Base-by-base conservation (phyloP, 2,329 filamentous ascomycete species). In the Ophiostoma australiae region DNA sequence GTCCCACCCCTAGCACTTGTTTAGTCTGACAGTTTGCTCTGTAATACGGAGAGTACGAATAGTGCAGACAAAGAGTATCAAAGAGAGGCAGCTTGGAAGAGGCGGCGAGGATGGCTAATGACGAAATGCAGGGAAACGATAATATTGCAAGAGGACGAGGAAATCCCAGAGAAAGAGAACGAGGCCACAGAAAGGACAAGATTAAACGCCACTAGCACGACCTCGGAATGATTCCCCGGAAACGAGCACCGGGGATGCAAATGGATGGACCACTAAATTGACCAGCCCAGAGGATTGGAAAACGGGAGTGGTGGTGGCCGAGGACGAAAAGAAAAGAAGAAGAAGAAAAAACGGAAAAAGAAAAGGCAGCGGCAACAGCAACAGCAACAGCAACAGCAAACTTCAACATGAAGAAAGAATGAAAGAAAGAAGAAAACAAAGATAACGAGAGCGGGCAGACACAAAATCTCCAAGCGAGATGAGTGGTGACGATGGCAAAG, bases 191-290 rank as follows among this genome's bases (percentile, higher is more conserved):
- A 37, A 20, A 37, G 6, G 23, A 37, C 20, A 37, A 65, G 61
- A 37, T 17, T 2, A 15, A 69, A 65, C 31, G 31, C 61, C 23
- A 33, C 52, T 58, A 65, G 33, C 61, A 37, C 2, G 23, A 65
- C 23, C 31, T n/a, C n/a, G 65, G 69, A 48, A 58, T 33, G 41
- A 33, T 55, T 70, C n/a, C 31, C 44, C 63, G 63, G 63, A 66
- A 66, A 68, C 41, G 41, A 68, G 41, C 37, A 67, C 65, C 44
- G 27, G 52, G 52, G 52, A 27, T 58, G 52, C n/a, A 31, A 31
- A 31, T 31, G 27, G 27, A 31, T 31, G 27, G 27, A 58, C 52
- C 10, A 55, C 52, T 58, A 58, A 58, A 11, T 31, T 58, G 52
- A 23, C 52, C 52, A 58, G 52, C 10, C 52, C 52, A 58, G 23